Base-by-base conservation (phyloP, 495 filamentous ascomycete species). In the Aspergillus kassunensis region DNA sequence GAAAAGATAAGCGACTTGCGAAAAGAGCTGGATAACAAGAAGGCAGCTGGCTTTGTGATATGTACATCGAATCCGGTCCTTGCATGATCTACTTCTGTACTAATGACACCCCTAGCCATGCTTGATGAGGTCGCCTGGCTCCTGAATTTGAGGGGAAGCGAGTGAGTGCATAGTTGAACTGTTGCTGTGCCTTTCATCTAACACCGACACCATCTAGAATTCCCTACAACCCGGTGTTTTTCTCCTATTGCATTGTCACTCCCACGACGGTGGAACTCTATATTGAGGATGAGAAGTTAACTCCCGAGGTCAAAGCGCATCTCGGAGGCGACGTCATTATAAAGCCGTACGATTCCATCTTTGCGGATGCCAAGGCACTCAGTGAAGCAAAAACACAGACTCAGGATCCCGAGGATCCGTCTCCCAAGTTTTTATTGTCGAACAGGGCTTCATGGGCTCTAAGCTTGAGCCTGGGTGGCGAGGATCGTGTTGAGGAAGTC, bases 41-140 rank as follows among this genome's bases (percentile, higher is more conserved):
- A 95, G 65, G 85, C 83, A 19, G 79, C 85, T 20, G 92, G 89
- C 4, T 89, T 97, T 50, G 80, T 99, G 54, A 80, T 99, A 35
- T 96, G 89, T 83, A 75, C 12, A 24, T 41, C 18, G 20, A 29
- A 23, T n/a, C 73, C 47, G 34, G 21, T 20, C 4, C 10, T 21
- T 11, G 8, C 21, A 24, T 8, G 21, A n/a, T 40, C 18, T 35
- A 2, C 12, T 16, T n/a, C 19, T 6, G 25, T 36, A n/a, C 66
- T 71, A 55, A 71, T 42, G 3, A 36, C 36, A 2, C 20, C 44
- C 10, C 20, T 51, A 83, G 80, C 81, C 13, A 91, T 96, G 88
- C 80, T 99, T 24, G 95, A 99, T 61, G 95, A 99, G 63, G 86
- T 97, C 61, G 95, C 95, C 25, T 99, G 95, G 95, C 75, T 99